Evolutionary conservation across 2,329 filamentous ascomycete species (phyloP), one percentile per base, ranked within the genome.

Genomic region (Xylariaceae sp.): DNA sequence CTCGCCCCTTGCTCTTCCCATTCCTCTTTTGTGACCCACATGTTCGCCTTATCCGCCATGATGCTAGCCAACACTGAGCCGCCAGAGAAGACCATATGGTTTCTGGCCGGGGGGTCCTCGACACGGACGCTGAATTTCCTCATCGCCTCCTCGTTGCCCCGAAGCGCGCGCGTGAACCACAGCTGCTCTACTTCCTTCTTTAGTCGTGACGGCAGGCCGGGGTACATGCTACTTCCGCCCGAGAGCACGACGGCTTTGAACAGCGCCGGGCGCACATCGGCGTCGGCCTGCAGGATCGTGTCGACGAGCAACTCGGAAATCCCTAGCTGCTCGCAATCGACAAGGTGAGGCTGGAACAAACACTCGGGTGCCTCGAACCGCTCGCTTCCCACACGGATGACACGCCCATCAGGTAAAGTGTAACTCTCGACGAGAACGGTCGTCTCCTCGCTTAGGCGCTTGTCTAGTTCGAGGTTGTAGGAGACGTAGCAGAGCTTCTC

Each of bases 71-170:
- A 75, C 52, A 98, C 93, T 21, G 93, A 93, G 59, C 93, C 93
- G 47, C 93, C 93, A 45, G 98, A 72, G 78, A 98, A 97, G n/a
- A 98, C 93, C 91, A 98, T 97, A 75, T 98, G 93, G 69, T 92
- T 80, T 73, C 93, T 82, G 71, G 93, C 81, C 25, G 93, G 93
- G 41, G 93, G 93, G 67, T 98, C 93, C 69, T 98, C 93, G 75
- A 98, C 97, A 68, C 93, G 83, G 56, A 98, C 92, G 81, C 97
- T 98, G 80, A 98, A 98, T 83, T 97, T 98, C 83, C 82, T 88
- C 63, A 98, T 70, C 56, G 93, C 82, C 71, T 97, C 92, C 1
- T 93, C 92, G 69, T 98, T 90, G 48, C 92, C 91, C 48, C 85
- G 80, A 57, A 98, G 74, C 35, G 96, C 90, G 55, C 86, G 85